Evolutionary conservation across 2,329 filamentous ascomycete genomes (phyloP).

Genomic region (Diaporthe amygdali): DNA sequence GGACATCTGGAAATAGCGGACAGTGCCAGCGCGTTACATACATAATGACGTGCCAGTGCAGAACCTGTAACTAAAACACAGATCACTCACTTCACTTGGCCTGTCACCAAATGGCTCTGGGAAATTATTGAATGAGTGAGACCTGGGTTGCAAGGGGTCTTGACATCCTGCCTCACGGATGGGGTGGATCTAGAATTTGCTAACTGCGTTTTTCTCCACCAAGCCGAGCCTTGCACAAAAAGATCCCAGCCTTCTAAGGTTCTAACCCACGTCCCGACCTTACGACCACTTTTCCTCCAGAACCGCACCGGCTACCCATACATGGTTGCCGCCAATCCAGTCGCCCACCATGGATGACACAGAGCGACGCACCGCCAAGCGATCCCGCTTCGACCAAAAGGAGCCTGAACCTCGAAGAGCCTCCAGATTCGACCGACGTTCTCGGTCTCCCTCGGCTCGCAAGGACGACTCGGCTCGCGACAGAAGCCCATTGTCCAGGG

Average conservation of each 20-base stretch:
- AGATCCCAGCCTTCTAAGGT: slow-evolving; percentile 9
- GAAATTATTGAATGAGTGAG: background rate
- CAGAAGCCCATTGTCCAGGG: slow-evolving; percentile 74
- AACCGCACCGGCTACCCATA: slow-evolving; percentile 6
- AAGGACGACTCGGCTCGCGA: slow-evolving; percentile 75
- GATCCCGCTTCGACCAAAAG: slow-evolving; percentile 93
- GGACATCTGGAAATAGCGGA: background rate
- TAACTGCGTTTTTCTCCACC: slow-evolving; percentile 3
- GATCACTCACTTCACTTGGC: background rate
- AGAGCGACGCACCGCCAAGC: slow-evolving; percentile 75
- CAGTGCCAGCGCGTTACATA: background rate
- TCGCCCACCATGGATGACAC: slow-evolving; percentile 71
- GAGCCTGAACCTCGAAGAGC: slow-evolving; percentile 77
- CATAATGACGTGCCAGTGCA: background rate
- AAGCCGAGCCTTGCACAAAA: slow-evolving; percentile 14
- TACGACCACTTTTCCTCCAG: slow-evolving; percentile 9
- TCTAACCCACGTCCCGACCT: background rate
- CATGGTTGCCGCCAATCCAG: background rate
- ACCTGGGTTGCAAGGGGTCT: background rate
- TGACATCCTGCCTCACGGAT: background rate
- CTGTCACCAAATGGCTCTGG: background rate
- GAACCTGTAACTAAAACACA: background rate
- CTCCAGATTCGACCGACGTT: slow-evolving; percentile 91
- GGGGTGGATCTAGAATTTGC: slow-evolving; percentile 1
- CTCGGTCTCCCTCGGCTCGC: slow-evolving; percentile 76